Conservation (phyloP, 169 alveolate species). For the Babesia bigemina region DNA sequence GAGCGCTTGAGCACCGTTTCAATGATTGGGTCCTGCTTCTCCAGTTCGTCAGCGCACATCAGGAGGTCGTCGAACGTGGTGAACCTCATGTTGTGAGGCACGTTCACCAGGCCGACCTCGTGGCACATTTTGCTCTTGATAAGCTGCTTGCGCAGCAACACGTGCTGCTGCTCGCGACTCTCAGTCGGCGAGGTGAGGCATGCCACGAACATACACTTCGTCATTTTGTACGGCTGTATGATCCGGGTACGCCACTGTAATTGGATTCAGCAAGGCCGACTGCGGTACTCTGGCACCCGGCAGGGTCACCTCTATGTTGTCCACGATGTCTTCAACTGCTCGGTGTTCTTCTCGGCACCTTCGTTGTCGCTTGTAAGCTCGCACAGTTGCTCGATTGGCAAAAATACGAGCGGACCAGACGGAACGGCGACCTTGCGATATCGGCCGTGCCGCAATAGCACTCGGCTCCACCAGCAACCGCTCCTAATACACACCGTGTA, state of each 20-base stretch:
- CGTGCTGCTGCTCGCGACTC: slow-evolving; percentile 74
- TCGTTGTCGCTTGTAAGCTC: no score
- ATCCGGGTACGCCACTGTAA: neutral
- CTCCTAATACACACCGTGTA: no score
- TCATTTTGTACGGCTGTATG: neutral
- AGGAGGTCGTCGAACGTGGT: slow-evolving; percentile 81
- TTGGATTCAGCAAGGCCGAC: neutral
- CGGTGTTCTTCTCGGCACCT: no score
- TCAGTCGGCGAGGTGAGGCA: slow-evolving; percentile 69
- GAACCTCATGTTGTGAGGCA: slow-evolving; percentile 81
- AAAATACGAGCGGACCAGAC: no score
- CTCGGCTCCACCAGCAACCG: no score
- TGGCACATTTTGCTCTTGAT: slow-evolving; percentile 69
- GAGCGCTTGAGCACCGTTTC: slow-evolving; percentile 79
- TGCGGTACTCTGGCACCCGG: neutral
- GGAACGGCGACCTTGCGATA: no score
- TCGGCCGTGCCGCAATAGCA: no score
- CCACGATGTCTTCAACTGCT: no score
- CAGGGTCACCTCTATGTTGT: neutral
- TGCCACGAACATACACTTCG: slow-evolving; percentile 71
- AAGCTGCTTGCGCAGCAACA: slow-evolving; percentile 68
- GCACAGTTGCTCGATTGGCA: no score
- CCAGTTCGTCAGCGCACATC: slow-evolving; percentile 81
- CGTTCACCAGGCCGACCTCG: slow-evolving; percentile 76
- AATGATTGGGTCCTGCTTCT: slow-evolving; percentile 79